Evolutionary conservation across 2,329 filamentous ascomycete genomes (phyloP), one percentile per base, ranked within the genome.

Genomic region (Arthroderma sp.): DNA sequence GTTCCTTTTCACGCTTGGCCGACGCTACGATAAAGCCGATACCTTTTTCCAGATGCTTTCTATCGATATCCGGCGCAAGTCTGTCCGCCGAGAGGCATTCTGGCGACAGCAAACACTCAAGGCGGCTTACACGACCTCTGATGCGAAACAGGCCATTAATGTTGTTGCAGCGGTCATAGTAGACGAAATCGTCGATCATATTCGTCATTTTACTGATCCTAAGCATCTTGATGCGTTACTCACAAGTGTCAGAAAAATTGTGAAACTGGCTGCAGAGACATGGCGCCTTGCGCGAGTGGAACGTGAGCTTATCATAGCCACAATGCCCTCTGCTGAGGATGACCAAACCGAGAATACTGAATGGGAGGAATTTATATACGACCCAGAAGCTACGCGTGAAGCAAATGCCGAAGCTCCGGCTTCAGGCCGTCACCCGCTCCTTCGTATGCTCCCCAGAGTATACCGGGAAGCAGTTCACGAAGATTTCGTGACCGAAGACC

Each of bases 91-190:
- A 46, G 74, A 77, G 54, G 71, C 74, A 3, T 71, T 75, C 47
- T 77, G 74, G 74, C 64, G 74, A 43, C 72, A 75, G 46, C 72
- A 76, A 50, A 76, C 73, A 2, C 66, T 77, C 9, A 71, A 73
- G 48, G 73, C 74, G 11, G 70, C 73, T 6, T 77, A 75, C 56
- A 75, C 72, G 4, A 70, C 71, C 32, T 71, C 69, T 2, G 71
- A 72, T 46, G 74, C 73, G 1, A 77, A 76, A 49, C 67, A 73
- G 51, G 68, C 70, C 11, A 74, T 75, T 53, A 74, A 74, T 47
- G 68, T 71, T 7, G 71, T 70, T 11, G 74, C 74, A 0, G 68
- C 70, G 4, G 68, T 69, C 11, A 72, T 76, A 29, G 71, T 76
- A 6, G 71, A 75, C 41, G 74, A 77, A 48, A 76, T 77, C 43